Percentiles rank a stretch among this genome's conserved stretches.
Evolutionary conservation across 805 yeast species (phyloP).

Genomic region (Saccharomycopsis schoenii): DNA sequence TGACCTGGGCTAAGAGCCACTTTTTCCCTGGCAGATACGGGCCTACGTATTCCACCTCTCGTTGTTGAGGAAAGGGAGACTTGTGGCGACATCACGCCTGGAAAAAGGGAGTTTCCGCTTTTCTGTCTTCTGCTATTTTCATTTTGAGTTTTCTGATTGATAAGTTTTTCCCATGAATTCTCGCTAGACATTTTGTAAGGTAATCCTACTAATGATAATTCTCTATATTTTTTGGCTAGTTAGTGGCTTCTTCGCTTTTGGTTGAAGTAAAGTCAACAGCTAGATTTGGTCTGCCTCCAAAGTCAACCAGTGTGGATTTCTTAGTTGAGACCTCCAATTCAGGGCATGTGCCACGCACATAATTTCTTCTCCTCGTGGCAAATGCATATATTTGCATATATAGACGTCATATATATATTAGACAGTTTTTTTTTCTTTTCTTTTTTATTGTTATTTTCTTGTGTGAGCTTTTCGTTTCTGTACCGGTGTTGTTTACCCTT

Average conservation of each 20-base stretch:
- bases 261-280: too few relatives aligned
- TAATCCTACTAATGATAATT: not conserved
- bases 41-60: not conserved
- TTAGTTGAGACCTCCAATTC: too few relatives aligned
- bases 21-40: conserved; percentile 31
- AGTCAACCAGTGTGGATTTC: too few relatives aligned
- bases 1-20: conserved; percentile 67
- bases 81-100: conserved; percentile 11
- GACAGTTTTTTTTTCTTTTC: not conserved
- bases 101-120: conserved; percentile 4
- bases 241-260: too few relatives aligned
- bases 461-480: not conserved
- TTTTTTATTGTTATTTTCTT: not conserved
- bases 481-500: too few relatives aligned
- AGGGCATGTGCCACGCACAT: too few relatives aligned
- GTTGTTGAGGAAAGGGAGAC: conserved; percentile 1
- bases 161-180: not conserved
- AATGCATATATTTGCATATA: not conserved
- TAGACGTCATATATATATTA: not conserved
- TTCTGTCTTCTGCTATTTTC: not conserved
- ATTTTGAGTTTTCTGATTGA: not conserved
- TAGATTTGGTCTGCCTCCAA: too few relatives aligned
- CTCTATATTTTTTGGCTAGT: too few relatives aligned
- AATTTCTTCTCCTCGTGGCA: too few relatives aligned
- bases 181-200: not conserved